These are phyloP conservation scores for Myxozyma vanderwaltii DNA, from an alignment of 805 yeast species.

Conservation along the genomic window DNA sequence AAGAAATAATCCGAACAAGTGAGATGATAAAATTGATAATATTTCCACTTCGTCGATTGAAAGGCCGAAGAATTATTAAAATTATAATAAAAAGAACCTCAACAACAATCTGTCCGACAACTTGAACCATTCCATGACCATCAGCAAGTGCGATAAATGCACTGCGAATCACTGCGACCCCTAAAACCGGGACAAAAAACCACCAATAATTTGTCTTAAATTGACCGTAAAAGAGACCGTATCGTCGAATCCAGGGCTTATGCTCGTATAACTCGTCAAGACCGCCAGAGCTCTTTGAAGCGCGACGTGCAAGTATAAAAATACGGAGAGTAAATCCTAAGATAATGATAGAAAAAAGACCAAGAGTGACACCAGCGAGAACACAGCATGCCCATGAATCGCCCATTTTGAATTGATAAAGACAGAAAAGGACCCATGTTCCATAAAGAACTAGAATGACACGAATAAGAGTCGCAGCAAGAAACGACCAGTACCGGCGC, in stretches of 20 bases:
- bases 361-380: conserved; percentile 40
- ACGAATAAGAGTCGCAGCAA: conserved; percentile 38
- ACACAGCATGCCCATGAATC: conserved; percentile 42
- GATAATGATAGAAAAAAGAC: conserved; percentile 37
- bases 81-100: conserved; percentile 37
- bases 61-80: conserved; percentile 37
- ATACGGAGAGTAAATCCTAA: conserved; percentile 37
- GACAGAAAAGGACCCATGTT: conserved; percentile 40
- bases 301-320: conserved; percentile 37
- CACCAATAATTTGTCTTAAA: conserved; percentile 42
- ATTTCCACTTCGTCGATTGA: conserved; percentile 40
- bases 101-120: conserved; percentile 41
- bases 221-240: conserved; percentile 43
- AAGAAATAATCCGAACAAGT: conserved; percentile 38
- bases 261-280: conserved; percentile 37
- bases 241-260: conserved; percentile 41
- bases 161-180: conserved; percentile 38
- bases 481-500: conserved; percentile 34
- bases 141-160: conserved; percentile 43
- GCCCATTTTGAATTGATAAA: conserved; percentile 40
- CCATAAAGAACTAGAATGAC: conserved; percentile 41
- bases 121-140: conserved; percentile 42
- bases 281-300: conserved; percentile 34
- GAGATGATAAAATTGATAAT: conserved; percentile 39
- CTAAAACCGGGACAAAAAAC: conserved; percentile 38